Conservation (phyloP, 805 yeast genomes). For the Clavispora carvajalis region DNA sequence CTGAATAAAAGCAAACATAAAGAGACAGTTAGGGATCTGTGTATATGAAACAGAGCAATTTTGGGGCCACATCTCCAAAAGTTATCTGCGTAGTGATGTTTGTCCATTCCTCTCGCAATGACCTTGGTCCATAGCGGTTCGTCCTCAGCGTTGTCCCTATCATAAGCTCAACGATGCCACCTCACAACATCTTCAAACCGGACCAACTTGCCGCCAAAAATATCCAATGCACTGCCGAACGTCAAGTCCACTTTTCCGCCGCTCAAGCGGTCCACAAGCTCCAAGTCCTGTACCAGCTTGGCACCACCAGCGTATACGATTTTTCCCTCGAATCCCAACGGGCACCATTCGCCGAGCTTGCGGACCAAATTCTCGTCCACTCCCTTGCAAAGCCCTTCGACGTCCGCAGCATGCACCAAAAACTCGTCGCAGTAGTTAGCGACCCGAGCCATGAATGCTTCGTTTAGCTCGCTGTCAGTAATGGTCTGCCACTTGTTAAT, state of each 20-base stretch:
- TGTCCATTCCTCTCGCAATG: too few species aligned
- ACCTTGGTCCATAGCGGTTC: too few species aligned
- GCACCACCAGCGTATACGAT: conserved; percentile 98
- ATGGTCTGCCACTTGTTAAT: conserved; percentile 96
- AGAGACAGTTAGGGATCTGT: background rate
- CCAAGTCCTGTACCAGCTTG: conserved; percentile 61
- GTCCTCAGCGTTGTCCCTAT: background rate
- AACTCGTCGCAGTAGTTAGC: conserved; percentile 76
- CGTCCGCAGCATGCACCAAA: conserved; percentile 96
- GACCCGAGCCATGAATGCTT: conserved; percentile 49
- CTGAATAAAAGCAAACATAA: background rate
- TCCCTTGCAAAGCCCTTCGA: conserved; percentile 93
- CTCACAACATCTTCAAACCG: conserved; percentile 65
- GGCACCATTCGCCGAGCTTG: conserved; percentile 74
- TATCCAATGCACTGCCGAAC: conserved; percentile 87
- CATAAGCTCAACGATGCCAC: conserved; percentile 50
- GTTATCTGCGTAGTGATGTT: too few species aligned
- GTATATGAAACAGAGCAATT: too few species aligned
- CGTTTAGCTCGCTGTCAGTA: conserved; percentile 56
- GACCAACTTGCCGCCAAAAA: conserved; percentile 86
- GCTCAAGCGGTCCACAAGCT: conserved; percentile 61
- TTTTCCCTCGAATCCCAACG: conserved; percentile 48
- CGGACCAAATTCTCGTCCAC: conserved; percentile 76
- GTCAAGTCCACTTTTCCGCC: conserved; percentile 85
- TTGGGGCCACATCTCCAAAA: too few species aligned